Percentiles rank a stretch among this genome's conserved stretches.
These are phyloP conservation scores for Trifolium dubium DNA, from an alignment of 306 rosid genomes.

Conservation along the genomic window DNA sequence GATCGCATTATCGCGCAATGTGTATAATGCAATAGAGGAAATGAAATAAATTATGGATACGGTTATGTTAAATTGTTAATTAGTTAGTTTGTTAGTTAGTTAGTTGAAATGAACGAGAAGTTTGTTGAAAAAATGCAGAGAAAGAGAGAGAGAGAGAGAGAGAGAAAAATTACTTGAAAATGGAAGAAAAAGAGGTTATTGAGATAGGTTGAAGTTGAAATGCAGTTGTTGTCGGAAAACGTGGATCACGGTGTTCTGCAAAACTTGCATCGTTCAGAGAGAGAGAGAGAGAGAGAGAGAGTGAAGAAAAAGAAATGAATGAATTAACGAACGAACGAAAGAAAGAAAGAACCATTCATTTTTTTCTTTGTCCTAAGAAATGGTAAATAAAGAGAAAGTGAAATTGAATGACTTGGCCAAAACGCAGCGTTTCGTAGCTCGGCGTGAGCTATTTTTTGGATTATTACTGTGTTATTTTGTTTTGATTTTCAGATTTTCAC, in stretches of 20 bases:
- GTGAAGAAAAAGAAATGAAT: conserved; percentile 1
- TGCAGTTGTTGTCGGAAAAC: conserved; percentile 58
- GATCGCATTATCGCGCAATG: too few relatives aligned
- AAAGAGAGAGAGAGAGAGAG: conserved; percentile 15
- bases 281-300: too few relatives aligned
- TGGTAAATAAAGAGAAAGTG: conserved; percentile 23
- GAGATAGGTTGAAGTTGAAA: conserved; percentile 36
- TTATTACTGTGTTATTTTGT: too few relatives aligned
- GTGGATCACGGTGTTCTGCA: conserved; percentile 68
- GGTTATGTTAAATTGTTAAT: background rate
- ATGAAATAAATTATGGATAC: too few relatives aligned
- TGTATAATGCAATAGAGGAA: background rate
- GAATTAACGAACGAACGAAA: conserved; percentile 14
- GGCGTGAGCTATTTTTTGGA: conserved; percentile 52
- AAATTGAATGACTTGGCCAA: conserved; percentile 49
- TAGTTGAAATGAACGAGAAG: conserved; percentile 13
- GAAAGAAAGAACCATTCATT: conserved; percentile 14
- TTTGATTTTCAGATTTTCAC: background rate
- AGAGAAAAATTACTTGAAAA: conserved; percentile 45
- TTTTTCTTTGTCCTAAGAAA: conserved; percentile 1
- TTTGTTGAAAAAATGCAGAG: background rate
- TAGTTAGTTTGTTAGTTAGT: background rate
- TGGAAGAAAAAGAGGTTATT: conserved; percentile 24
- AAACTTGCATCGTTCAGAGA: conserved; percentile 54
- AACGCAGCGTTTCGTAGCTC: conserved; percentile 44